Evolutionary conservation across 2,329 filamentous ascomycete genomes (phyloP).

Genomic region (Dendryphion nanum): DNA sequence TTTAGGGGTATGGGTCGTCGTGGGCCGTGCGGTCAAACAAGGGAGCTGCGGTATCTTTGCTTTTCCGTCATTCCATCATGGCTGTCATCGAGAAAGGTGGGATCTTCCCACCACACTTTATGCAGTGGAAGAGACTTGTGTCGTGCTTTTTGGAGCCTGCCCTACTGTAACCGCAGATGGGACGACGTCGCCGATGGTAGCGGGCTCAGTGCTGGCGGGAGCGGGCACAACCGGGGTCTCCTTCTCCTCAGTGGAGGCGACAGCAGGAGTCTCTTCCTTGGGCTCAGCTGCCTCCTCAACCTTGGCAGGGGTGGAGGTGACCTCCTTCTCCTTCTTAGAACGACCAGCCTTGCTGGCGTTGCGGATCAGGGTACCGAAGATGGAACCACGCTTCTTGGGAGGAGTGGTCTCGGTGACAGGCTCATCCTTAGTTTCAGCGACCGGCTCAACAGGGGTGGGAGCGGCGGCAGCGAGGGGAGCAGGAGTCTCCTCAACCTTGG

Average conservation of each 20-base stretch:
- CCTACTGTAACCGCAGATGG: slow-evolving; percentile 40
- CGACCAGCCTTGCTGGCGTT: slow-evolving; percentile 42
- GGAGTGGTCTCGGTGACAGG: slow-evolving; percentile 38
- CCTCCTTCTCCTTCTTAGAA: slow-evolving; percentile 36
- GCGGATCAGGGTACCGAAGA: slow-evolving; percentile 64
- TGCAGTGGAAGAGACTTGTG: slow-evolving; percentile 42
- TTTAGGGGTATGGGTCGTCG: slow-evolving; percentile 33
- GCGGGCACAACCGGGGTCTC: slow-evolving; percentile 22
- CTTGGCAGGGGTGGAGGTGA: slow-evolving; percentile 30
- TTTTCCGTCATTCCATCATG: slow-evolving; percentile 46
- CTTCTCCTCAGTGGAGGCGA: slow-evolving; percentile 18
- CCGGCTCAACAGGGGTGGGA: slow-evolving; percentile 23
- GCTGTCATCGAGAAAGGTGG: slow-evolving; percentile 38
- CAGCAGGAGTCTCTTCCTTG: slow-evolving; percentile 20
- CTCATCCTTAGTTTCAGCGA: slow-evolving; percentile 37
- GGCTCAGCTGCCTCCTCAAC: slow-evolving; percentile 33
- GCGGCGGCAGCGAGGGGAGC: slow-evolving; percentile 11
- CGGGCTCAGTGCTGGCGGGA: slow-evolving; percentile 24
- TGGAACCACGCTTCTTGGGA: slow-evolving; percentile 82
- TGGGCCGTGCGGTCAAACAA: slow-evolving; percentile 40
- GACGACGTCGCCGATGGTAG: slow-evolving; percentile 38
- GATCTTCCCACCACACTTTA: slow-evolving; percentile 43
- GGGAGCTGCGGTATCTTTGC: slow-evolving; percentile 38
- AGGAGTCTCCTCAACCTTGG: slow-evolving; percentile 34
- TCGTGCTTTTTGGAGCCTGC: slow-evolving; percentile 40